Conservation (phyloP, 2,329 filamentous ascomycete genomes). For the Pestalotiopsis sp. region DNA sequence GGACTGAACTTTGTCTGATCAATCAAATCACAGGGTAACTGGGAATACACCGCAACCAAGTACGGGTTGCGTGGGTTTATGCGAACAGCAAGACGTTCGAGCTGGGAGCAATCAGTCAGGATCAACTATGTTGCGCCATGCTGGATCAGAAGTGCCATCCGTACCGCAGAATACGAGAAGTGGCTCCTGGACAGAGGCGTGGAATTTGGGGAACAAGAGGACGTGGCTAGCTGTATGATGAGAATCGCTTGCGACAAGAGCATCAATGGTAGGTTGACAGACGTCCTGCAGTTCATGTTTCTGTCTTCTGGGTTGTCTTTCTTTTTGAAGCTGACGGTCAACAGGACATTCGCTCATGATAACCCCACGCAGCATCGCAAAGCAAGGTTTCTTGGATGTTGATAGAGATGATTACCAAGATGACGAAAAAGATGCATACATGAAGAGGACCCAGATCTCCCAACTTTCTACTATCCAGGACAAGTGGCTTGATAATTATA, state of each 20-base stretch:
- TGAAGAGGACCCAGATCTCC: conserved; percentile 37
- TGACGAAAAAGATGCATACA: conserved; percentile 34
- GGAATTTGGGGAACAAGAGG: conserved; percentile 38
- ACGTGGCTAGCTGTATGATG: conserved; percentile 35
- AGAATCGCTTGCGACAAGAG: conserved; percentile 31
- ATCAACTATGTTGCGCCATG: conserved; percentile 49
- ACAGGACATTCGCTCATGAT: conserved; percentile 42
- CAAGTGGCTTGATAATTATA: conserved; percentile 38
- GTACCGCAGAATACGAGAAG: conserved; percentile 40
- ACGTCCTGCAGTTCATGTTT: too few species aligned
- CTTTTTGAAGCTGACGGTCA: neutral
- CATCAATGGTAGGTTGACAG: conserved; percentile 28
- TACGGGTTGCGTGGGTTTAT: conserved; percentile 46
- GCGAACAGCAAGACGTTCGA: conserved; percentile 37
- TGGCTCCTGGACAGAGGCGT: conserved; percentile 40
- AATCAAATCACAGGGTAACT: conserved; percentile 27
- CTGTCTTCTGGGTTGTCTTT: too few species aligned
- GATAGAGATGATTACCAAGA: conserved; percentile 37
- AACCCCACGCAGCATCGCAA: conserved; percentile 35
- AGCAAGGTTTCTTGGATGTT: conserved; percentile 41
- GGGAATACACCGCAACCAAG: conserved; percentile 44
- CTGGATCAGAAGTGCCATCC: conserved; percentile 41
- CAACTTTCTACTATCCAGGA: conserved; percentile 45
- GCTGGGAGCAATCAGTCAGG: conserved; percentile 43
- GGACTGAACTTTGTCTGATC: neutral